Percentiles rank a stretch among this genome's conserved stretches.
phyloP scores from a whole-genome alignment of 2,329 filamentous ascomycete species.

The Aspergillus flavus region DNA sequence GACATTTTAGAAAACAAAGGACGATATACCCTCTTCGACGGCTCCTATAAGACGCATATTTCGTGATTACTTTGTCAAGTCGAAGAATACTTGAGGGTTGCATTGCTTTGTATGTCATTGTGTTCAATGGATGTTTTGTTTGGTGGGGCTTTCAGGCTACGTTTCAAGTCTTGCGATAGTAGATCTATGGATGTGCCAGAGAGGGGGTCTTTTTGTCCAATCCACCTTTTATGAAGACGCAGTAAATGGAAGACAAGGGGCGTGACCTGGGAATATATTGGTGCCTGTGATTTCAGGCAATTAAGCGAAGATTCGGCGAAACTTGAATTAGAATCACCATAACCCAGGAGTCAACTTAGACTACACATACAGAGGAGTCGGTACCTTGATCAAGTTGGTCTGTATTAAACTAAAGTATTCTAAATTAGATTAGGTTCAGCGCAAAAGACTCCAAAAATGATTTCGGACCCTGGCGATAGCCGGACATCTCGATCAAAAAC shows the following conservation, averaged over 20 bases:
- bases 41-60: neutral
- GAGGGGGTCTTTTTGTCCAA: neutral
- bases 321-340: no score
- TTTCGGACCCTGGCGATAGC: neutral
- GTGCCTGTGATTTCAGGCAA: neutral
- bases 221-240: neutral
- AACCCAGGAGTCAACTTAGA: no score
- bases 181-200: neutral
- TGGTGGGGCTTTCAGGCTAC: neutral
- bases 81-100: neutral
- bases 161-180: neutral
- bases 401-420: neutral
- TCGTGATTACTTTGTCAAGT: neutral
- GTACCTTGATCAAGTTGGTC: neutral
- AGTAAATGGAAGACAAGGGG: neutral
- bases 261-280: neutral
- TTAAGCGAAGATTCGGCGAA: no score
- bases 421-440: neutral
- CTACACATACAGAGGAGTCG: neutral
- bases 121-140: neutral
- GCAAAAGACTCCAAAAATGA: neutral
- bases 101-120: neutral
- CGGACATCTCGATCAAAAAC: neutral
- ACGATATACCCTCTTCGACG: neutral
- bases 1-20: neutral